A percentile compares a stretch with the other conserved stretches of the same genome.
These are phyloP conservation scores for Russula brevipes DNA, from an alignment of 768 basidiomycete genomes.

Conservation along the genomic window DNA sequence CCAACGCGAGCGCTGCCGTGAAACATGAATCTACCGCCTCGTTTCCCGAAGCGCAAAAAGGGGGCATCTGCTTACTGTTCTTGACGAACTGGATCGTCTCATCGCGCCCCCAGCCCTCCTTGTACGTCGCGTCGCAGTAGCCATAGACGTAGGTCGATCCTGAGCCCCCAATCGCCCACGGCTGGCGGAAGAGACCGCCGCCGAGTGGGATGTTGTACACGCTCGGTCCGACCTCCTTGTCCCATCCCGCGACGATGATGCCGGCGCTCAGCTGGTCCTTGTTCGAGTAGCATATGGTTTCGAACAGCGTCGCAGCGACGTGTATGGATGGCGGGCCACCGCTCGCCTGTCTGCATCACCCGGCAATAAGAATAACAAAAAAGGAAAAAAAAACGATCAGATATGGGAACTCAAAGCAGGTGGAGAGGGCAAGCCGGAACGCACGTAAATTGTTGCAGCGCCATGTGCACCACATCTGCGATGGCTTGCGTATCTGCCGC, in stretches of 20 bases:
- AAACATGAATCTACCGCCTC: not conserved
- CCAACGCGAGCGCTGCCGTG: constrained; percentile 74
- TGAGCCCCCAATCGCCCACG: constrained; percentile 98
- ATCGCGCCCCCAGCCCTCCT: constrained; percentile 85
- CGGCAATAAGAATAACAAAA: not conserved
- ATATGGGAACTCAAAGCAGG: not conserved
- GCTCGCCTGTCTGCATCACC: constrained; percentile 38
- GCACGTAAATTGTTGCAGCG: constrained; percentile 71
- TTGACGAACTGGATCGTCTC: constrained; percentile 92
- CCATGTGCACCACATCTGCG: constrained; percentile 84
- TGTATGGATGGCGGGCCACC: constrained; percentile 73
- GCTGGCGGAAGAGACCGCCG: constrained; percentile 93
- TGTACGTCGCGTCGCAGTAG: constrained; percentile 97
- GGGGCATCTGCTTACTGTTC: constrained; percentile 64
- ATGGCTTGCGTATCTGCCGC: constrained; percentile 97
- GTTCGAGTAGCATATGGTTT: constrained; percentile 87
- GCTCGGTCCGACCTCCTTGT: constrained; percentile 81
- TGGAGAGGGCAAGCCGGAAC: constrained; percentile 28
- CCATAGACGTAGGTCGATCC: constrained; percentile 98
- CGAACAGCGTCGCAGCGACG: constrained; percentile 76
- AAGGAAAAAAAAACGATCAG: not conserved
- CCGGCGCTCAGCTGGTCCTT: constrained; percentile 87
- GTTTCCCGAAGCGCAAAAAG: not conserved
- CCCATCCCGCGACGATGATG: constrained; percentile 98
- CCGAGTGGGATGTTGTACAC: constrained; percentile 98